These are phyloP conservation scores for Chimonanthus praecox DNA, from an alignment of 164 flowering plant species.

Conservation along the genomic window DNA sequence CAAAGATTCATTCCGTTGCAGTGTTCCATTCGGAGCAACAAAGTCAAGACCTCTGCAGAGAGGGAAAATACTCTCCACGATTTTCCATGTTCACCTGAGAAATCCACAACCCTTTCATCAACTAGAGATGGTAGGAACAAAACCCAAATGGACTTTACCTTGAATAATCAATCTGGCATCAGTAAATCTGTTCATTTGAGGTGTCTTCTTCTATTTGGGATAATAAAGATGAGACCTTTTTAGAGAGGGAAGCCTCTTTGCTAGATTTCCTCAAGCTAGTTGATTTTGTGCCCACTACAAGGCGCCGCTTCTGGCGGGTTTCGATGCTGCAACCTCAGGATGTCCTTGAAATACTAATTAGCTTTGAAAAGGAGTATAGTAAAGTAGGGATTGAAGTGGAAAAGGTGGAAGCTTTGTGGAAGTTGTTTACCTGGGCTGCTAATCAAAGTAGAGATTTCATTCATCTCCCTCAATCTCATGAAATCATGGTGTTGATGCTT, in stretches of 20 bases:
- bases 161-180: constrained; percentile 20
- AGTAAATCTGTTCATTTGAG: constrained; percentile 31
- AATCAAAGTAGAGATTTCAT: constrained; percentile 34
- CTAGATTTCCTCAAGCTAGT: constrained; percentile 41
- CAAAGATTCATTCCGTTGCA: constrained; percentile 29
- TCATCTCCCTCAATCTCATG: constrained; percentile 48
- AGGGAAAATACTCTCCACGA: constrained; percentile 25
- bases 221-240: constrained; percentile 23
- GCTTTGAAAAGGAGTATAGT: constrained; percentile 29
- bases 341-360: constrained; percentile 55
- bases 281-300: constrained; percentile 43
- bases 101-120: not conserved
- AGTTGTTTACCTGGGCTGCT: constrained; percentile 59
- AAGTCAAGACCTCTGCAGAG: constrained; percentile 17
- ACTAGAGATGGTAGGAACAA: constrained; percentile 12
- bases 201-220: constrained; percentile 34
- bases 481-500: constrained; percentile 68
- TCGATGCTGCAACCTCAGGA: constrained; percentile 48
- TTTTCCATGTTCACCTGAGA: not conserved
- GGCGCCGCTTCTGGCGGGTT: constrained; percentile 50
- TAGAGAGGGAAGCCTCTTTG: constrained; percentile 16
- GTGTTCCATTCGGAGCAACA: constrained; percentile 34
- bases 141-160: constrained; percentile 18
- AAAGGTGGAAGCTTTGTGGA: constrained; percentile 61
- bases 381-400: constrained; percentile 21